Evolutionary conservation across 148 eudicot genomes (phyloP), one percentile per base, ranked within the genome.

Genomic region (Pharnaceum exiguum): DNA sequence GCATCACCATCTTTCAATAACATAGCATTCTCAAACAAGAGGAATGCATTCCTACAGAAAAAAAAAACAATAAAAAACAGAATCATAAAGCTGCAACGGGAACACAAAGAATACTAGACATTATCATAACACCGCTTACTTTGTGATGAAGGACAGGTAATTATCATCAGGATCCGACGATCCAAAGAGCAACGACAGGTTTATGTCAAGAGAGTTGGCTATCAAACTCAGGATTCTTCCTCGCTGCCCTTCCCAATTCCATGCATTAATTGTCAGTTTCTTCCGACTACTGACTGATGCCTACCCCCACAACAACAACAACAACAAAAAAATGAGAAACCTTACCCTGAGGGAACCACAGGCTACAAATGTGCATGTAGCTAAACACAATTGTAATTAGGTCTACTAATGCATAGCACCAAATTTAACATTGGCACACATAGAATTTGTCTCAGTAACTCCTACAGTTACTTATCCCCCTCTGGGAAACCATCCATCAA

Each of bases 221-320:
- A 93, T 78, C 68, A 85, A 65, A 62, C 50, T 79, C 51, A 93
- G 66, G 54, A 93, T 83, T 27, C 89, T 68, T 11, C 75, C 84
- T 70, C 98, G 70, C 60, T 87, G 96, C 23, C 76, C 55, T 50
- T 91, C 96, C 98, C 98, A 93, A 40, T 81, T 93, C 98, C 98
- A 93, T 64, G 95, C 71, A 73, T 78, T 85, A 25, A 81, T 73
- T 18, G 71, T 77, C 43, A 50, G 69, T 64, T 85, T 93, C 86
- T 85, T 93, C 65, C 90, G 72, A 55, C 54, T 77, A 77, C 69
- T 74, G 44, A 86, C 76, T 55, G 68, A 72, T 42, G 65, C 81
- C 96, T 93, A 75, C 53, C 51, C 40, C 12, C 70, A 66, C 32
- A n/a, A n/a, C n/a, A n/a, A n/a, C n/a, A n/a, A n/a, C n/a, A n/a